A percentile compares a stretch with the other conserved stretches of the same genome.
Evolutionary conservation across 1,284 basidiomycete species (phyloP).

Genomic region (Salmacisia buchloeana): DNA sequence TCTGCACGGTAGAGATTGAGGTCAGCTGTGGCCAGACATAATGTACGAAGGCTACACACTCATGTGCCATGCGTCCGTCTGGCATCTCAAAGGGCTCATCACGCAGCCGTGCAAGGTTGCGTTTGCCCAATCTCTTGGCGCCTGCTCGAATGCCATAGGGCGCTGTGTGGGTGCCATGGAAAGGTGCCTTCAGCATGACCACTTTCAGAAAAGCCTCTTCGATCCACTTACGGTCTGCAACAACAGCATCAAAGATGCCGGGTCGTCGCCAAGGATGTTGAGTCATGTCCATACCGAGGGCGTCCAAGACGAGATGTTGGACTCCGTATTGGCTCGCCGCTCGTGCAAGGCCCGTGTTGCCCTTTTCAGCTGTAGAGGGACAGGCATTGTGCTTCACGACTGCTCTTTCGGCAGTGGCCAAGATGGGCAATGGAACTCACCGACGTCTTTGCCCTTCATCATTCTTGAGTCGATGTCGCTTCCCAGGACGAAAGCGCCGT

Average conservation of each 20-base stretch:
- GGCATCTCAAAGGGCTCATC: conserved; percentile 45
- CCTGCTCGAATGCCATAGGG: conserved; percentile 90
- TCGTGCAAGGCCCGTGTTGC: conserved; percentile 62
- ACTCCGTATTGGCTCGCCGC: conserved; percentile 83
- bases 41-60: conserved; percentile 3
- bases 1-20: background rate
- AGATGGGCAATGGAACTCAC: background rate
- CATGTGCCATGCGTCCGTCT: conserved; percentile 40
- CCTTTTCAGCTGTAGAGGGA: no score
- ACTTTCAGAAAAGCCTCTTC: background rate
- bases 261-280: conserved; percentile 69
- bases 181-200: background rate
- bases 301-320: conserved; percentile 68
- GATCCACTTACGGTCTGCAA: conserved; percentile 29
- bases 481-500: conserved; percentile 80
- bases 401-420: background rate
- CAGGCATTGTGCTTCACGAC: no score
- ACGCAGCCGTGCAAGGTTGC: conserved; percentile 50
- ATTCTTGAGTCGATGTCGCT: conserved; percentile 96
- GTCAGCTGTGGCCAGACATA: conserved; percentile 13
- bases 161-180: conserved; percentile 1
- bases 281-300: conserved; percentile 84
- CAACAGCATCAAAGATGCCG: conserved; percentile 83
- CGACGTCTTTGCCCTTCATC: conserved; percentile 79
- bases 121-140: conserved; percentile 82